These are phyloP conservation scores for Saccharomycopsis sp. DNA, from an alignment of 805 yeast species.

Conservation along the genomic window DNA sequence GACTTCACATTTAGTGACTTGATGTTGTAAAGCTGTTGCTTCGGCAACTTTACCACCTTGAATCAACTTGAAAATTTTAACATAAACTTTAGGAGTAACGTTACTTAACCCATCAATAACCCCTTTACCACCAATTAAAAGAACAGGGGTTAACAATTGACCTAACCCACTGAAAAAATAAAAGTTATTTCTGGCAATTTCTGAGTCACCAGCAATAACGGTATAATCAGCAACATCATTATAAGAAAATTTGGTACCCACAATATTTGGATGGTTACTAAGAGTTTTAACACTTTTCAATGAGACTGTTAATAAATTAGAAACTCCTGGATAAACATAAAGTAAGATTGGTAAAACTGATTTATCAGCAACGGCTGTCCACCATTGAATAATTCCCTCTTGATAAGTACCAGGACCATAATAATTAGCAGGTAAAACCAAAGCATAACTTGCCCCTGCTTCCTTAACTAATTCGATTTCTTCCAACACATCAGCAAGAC, in stretches of 20 bases:
- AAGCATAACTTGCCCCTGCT: slow-evolving; percentile 31
- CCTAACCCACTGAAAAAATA: no score
- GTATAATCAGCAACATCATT: slow-evolving; percentile 39
- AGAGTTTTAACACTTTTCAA: slow-evolving; percentile 28
- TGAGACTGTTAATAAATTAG: slow-evolving; percentile 27
- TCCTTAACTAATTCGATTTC: slow-evolving; percentile 28
- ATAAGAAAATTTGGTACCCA: slow-evolving; percentile 43
- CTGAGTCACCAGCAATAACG: slow-evolving; percentile 33
- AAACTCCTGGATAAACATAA: slow-evolving; percentile 36
- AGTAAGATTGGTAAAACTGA: slow-evolving; percentile 31
- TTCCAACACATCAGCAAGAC: slow-evolving; percentile 33
- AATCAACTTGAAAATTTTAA: no score
- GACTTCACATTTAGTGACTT: no score
- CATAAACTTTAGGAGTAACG: no score
- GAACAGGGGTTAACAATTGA: no score
- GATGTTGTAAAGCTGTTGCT: no score
- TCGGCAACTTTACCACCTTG: no score
- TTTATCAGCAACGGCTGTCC: slow-evolving; percentile 29
- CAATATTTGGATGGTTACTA: slow-evolving; percentile 31
- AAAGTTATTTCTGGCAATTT: slow-evolving; percentile 27
- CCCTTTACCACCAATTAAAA: no score
- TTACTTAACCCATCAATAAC: no score
- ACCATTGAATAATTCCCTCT: slow-evolving; percentile 36
- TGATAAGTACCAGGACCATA: slow-evolving; percentile 37
- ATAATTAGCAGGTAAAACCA: slow-evolving; percentile 37